Base-by-base conservation (phyloP, 768 basidiomycete genomes). In the Phaffia australis region DNA sequence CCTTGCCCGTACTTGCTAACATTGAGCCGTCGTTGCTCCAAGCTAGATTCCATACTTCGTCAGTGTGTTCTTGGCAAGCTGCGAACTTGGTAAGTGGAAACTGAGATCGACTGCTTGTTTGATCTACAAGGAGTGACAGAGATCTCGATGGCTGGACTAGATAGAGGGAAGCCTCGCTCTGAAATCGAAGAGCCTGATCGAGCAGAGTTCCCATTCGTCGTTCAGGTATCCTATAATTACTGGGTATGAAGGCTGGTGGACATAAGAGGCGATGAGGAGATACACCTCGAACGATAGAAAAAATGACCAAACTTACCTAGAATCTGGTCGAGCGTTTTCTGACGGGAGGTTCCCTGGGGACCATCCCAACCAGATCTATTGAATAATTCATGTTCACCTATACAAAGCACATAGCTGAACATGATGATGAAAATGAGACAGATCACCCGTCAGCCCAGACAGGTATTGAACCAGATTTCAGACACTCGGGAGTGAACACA, bases 11-110 rank as follows among this genome's bases (percentile, higher is more conserved):
- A 70, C 85, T 92, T 35, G 93, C 95, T 59, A 99, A 80, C 72
- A 82, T 85, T 58, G 77, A 76, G 1, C 95, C 95, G 74, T 86
- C 85, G 71, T 88, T 89, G 76, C 91, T 94, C 93, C 93, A 99
- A 74, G 87, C 87, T 67, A 98, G 77, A 73, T 87, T 85, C 93
- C 94, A 98, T 52, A 99, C 92, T 75, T 99, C 91, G 74, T 98
- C 89, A 15, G 80, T 82, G 76, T 97, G 94, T 35, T 86, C 88
- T 55, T 85, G 83, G 67, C 97, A 79, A 60, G 92, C 85, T 29
- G 87, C 86, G 3, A 89, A 92, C 16, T 88, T 92, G 29, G 86
- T 79, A 55, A 83, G 82, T 8, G 95, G 95, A 78, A 99, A 98
- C 50, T 82, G 59, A 30, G 83, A 81, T 73, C 85, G 82, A 69